Base-by-base conservation (phyloP, 2,329 filamentous ascomycete genomes). In the Fusarium haematococcum region DNA sequence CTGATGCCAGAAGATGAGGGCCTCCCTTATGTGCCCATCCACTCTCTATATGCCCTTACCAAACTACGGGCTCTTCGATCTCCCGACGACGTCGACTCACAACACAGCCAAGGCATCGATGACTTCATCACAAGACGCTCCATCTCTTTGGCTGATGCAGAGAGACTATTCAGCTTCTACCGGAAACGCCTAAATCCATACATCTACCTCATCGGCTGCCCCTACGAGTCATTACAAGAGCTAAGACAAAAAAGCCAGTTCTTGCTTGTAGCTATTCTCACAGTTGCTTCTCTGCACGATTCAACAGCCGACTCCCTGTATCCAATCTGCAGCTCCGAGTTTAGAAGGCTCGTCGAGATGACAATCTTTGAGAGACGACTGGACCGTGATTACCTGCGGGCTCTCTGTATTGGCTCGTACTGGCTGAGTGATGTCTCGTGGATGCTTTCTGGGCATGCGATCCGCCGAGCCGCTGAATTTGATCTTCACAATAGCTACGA, bases 401-500 rank as follows among this genome's bases (percentile, higher is more conserved):
- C 88, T 9, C 84, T 91, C 50, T 90, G 88, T 57, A 86, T 91
- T 9, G 90, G 88, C 0, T 87, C 89, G 0, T 91, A 91, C 76
- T 91, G 90, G 90, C 83, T 91, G 0, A 88, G 88, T 9, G 89
- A 91, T 68, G 81, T 91, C 14, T 90, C 88, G 23, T 91, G 90
- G 88, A 91, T 88, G 69, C 81, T 91, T 2, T 89, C 88, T 0
- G 89, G 89, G 0, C 83, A 85, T 63, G 86, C 86, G 0, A 85
- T 87, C 14, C 82, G 86, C 1, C 79, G 86, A 37, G 86, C 86
- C 0, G 84, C 83, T 20, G 86, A 88, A 69, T 80, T 85, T 32
- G 85, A 85, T 62, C 72, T 87, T 0, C 81, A 83, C 48, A 82
- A 79, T 58, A 84, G 83, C 57, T 85, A 84, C 57, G 80, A 82